These are phyloP conservation scores for Ceratonia siliqua DNA, from an alignment of 306 rosid species.

Conservation along the genomic window DNA sequence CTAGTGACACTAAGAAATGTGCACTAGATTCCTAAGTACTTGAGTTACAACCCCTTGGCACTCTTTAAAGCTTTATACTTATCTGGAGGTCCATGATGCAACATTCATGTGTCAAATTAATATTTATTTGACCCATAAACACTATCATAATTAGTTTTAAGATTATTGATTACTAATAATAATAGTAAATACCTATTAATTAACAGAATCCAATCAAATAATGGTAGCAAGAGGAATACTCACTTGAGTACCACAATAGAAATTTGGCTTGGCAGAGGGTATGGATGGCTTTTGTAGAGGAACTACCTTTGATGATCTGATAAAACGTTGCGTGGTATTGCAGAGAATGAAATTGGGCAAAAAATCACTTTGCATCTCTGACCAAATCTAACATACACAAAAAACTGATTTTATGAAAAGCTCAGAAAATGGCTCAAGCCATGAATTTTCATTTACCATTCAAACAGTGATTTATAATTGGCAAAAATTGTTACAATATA, in stretches of 20 bases:
- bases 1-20: not conserved
- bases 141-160: slow-evolving; percentile 16
- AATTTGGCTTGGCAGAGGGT: slow-evolving; percentile 91
- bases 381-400: slow-evolving; percentile 76
- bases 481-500: slow-evolving; percentile 17
- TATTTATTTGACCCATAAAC: not conserved
- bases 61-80: not conserved
- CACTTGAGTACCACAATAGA: slow-evolving; percentile 92
- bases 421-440: slow-evolving; percentile 24
- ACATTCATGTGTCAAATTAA: not conserved
- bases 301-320: slow-evolving; percentile 75
- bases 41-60: not conserved
- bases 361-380: slow-evolving; percentile 96
- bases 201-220: not conserved
- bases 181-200: not conserved
- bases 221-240: slow-evolving; percentile 33
- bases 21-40: not conserved
- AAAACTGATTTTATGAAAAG: slow-evolving; percentile 36
- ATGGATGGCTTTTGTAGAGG: slow-evolving; percentile 96
- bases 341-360: slow-evolving; percentile 90
- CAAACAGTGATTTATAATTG: slow-evolving; percentile 25
- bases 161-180: not conserved
- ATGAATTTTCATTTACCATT: slow-evolving; percentile 23
- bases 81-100: not conserved
- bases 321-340: slow-evolving; percentile 93